Conservation (phyloP, 169 alveolate species). For the Eimeria brunetti region DNA sequence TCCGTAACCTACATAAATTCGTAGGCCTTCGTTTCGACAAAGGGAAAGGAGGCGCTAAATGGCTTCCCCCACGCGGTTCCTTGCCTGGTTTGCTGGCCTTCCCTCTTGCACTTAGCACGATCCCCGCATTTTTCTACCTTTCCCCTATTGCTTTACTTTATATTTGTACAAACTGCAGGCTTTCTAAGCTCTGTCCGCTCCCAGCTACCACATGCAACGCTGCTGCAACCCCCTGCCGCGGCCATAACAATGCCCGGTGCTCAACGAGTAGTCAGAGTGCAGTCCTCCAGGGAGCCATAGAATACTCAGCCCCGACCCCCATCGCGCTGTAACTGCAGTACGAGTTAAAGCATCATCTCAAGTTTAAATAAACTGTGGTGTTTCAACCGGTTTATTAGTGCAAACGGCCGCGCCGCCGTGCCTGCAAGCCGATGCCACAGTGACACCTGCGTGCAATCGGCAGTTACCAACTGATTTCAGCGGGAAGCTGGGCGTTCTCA, state of each 20-base stretch:
- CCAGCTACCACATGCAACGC: neutral
- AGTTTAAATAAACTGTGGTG: neutral
- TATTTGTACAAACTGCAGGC: neutral
- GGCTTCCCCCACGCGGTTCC: constrained; percentile 41
- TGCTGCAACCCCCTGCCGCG: neutral
- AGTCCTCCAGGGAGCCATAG: neutral
- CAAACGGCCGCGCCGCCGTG: neutral
- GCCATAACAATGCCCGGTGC: constrained; percentile 2
- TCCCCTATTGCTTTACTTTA: neutral
- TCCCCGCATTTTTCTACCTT: neutral
- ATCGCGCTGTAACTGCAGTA: neutral
- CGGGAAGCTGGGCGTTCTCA: neutral
- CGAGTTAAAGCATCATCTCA: neutral
- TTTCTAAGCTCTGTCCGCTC: neutral
- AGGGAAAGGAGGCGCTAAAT: neutral
- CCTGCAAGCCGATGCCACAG: neutral
- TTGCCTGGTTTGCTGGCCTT: neutral
- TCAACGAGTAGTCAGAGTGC: neutral
- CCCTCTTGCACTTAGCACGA: neutral
- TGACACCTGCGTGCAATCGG: neutral
- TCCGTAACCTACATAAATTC: neutral
- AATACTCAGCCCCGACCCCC: neutral
- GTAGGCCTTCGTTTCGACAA: neutral
- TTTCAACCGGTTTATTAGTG: neutral
- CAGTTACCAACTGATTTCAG: neutral